Evolutionary conservation across 768 basidiomycete genomes (phyloP).

Genomic region (Lactifluus pinguis): DNA sequence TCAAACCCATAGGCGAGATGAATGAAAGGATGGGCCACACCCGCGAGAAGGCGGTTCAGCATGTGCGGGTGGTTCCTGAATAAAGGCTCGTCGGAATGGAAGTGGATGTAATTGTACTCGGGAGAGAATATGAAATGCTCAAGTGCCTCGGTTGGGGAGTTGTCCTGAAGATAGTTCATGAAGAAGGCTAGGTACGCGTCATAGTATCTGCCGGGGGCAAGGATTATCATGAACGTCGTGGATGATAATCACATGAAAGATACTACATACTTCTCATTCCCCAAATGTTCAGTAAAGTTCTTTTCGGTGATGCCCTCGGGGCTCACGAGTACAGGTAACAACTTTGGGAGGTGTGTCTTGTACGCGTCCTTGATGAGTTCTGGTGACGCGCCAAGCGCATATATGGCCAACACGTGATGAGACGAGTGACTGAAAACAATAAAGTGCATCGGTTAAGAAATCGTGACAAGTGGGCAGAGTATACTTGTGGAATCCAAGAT

Average conservation of each 20-base stretch:
- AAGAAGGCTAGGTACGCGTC: slow-evolving; percentile 53
- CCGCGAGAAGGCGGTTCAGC: slow-evolving; percentile 46
- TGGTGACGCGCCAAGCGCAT: slow-evolving; percentile 46
- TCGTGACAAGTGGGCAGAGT: not conserved
- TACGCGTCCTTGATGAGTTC: slow-evolving; percentile 35
- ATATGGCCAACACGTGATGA: slow-evolving; percentile 51
- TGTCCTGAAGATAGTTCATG: slow-evolving; percentile 29
- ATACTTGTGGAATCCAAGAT: slow-evolving; percentile 3
- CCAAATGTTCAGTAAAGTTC: slow-evolving; percentile 49
- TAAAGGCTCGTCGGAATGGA: slow-evolving; percentile 12
- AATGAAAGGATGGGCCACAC: slow-evolving; percentile 55
- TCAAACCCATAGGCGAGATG: slow-evolving; percentile 55
- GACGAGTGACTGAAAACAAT: slow-evolving; percentile 38
- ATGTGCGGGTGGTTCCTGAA: slow-evolving; percentile 37
- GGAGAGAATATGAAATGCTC: slow-evolving; percentile 55
- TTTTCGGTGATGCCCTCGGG: slow-evolving; percentile 36
- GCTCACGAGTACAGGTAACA: slow-evolving; percentile 29
- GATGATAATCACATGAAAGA: not conserved
- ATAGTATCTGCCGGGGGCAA: slow-evolving; percentile 38
- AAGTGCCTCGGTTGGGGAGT: slow-evolving; percentile 35
- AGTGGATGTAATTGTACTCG: slow-evolving; percentile 36
- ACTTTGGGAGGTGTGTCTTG: slow-evolving; percentile 30
- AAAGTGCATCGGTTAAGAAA: not conserved
- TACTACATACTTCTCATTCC: slow-evolving; percentile 40
- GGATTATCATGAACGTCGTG: not conserved